Base-by-base conservation (phyloP, 345 rosid genomes). In the Eucalyptus camaldulensis region DNA sequence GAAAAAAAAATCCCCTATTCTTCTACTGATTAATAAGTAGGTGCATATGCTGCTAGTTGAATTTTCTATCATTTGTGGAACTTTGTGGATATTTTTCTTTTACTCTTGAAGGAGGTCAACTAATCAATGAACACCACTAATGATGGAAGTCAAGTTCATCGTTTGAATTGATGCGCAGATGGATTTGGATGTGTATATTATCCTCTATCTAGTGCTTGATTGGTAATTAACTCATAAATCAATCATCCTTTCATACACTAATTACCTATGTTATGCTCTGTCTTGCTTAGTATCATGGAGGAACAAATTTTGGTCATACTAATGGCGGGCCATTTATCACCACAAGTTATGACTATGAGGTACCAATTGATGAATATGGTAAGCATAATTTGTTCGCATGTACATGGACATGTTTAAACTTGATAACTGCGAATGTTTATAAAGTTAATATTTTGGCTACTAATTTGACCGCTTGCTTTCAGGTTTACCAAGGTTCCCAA, bases 301-400 rank as follows among this genome's bases (percentile, higher is more conserved):
- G 99, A 90, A 97, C 99, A 27, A 97, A 97, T 89, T 97, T 97
- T 90, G 99, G 97, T 83, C 98, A 99, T 87, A 97, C 99, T 85
- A 87, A 98, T 86, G 99, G 98, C 72, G 98, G 99, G 89, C 99
- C 98, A 43, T 97, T 97, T 88, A 96, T 97, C 88, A 97, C 99
- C 47, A 96, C 99, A 83, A 96, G 99, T 92, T 97, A 97, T 92
- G 99, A 98, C 91, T 96, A 98, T 62, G 99, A 97, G 89, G 99
- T 99, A 88, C 99, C 99, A 2, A 95, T 98, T 80, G 99, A 98
- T 93, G 99, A 98, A 91, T 98, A 98, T 89, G 99, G 98, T 98
- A 86, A 93, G 93, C 86, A 67, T 49, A 85, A 76, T 87, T 44
- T 37, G 33, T 21, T 43, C 13, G 15, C 54, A 40, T 60, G 80